Evolutionary conservation across 352 stramenopile genomes (phyloP), one percentile per base, ranked within the genome.

Genomic region (Pythium pectinolyticum): DNA sequence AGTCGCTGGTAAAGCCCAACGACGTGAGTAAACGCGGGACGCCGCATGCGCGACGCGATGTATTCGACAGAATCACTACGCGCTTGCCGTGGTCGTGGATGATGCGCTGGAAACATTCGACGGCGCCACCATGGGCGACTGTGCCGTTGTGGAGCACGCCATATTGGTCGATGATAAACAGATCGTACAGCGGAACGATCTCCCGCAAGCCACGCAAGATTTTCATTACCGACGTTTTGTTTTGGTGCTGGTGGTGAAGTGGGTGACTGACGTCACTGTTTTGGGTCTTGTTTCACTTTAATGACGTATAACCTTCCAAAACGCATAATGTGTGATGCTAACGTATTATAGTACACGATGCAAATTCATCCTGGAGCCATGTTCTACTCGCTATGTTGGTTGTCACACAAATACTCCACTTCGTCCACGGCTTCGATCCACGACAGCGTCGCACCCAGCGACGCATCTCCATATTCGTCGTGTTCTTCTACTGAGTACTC

Each of bases 111-210:
- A 97, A 88, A 32, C 73, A 88, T 30, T 85, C 74, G 14, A 84
- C 69, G 11, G 88, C 83, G 32, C 82, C 83, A 15, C 76, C 63
- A 55, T 97, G 84, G 20, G 75, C 70, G 25, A 75, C 34, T 5
- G 74, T 80, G 56, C 91, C 91, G 78, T 97, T 95, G 74, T 97
- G 91, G 60, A 97, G 70, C 22, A 97, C 91, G 41, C 91, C 91
- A 57, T 88, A 97, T 74, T 97, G 91, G 75, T 97, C 91, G 20
- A 97, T 73, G 54, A 97, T 80, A 66, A 97, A 96, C 12, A 86
- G 78, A 69, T 97, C 87, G 67, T 96, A 97, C 15, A 61, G 57
- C 40, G 83, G 69, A 6, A 78, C 54, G 25, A 95, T 48, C 31
- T 69, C 66, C 37, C 53, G 56, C 14, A 88, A 47, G 1, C 77